These are phyloP conservation scores for Chaetothyriales sp. DNA, from an alignment of 2,329 filamentous ascomycete species.

Conservation along the genomic window DNA sequence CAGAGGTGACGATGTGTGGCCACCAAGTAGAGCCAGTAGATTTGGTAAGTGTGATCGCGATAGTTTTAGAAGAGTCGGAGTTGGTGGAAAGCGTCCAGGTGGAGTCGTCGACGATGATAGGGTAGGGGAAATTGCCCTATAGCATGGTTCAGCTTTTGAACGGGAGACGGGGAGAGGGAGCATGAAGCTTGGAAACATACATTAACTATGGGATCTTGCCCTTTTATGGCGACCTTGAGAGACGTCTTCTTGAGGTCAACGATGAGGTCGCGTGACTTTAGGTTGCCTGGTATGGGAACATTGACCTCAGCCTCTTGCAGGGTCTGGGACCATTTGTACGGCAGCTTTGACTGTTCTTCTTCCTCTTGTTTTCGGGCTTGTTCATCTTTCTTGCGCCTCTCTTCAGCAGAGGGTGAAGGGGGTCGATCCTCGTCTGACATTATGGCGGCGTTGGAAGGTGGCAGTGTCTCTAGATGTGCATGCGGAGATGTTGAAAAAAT, in stretches of 20 bases:
- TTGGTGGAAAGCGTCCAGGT: slow-evolving; percentile 81
- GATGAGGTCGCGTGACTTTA: slow-evolving; percentile 71
- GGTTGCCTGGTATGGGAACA: slow-evolving; percentile 62
- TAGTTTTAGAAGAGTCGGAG: slow-evolving; percentile 49
- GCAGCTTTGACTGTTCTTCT: slow-evolving; percentile 77
- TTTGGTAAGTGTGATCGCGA: slow-evolving; percentile 88
- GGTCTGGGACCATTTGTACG: slow-evolving; percentile 95
- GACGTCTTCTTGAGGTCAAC: slow-evolving; percentile 69
- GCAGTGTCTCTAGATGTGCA: background rate
- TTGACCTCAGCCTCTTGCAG: slow-evolving; percentile 77
- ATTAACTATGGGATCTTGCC: slow-evolving; percentile 69
- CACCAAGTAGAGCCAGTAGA: slow-evolving; percentile 97
- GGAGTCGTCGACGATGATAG: slow-evolving; percentile 70
- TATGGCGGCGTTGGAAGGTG: background rate
- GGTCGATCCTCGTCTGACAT: background rate
- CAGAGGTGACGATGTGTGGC: slow-evolving; percentile 74
- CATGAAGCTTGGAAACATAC: slow-evolving; percentile 35
- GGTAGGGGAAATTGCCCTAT: slow-evolving; percentile 72
- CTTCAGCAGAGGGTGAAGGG: slow-evolving; percentile 37
- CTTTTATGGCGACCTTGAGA: slow-evolving; percentile 72
- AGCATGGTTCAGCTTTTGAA: slow-evolving; percentile 5
- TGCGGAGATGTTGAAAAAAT: background rate
- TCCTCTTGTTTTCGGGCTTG: slow-evolving; percentile 57
- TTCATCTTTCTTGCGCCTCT: slow-evolving; percentile 42
- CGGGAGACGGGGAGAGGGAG: background rate